Evolutionary conservation across 2,329 filamentous ascomycete species (phyloP), one percentile per base, ranked within the genome.

Genomic region (Orbilia quercus): DNA sequence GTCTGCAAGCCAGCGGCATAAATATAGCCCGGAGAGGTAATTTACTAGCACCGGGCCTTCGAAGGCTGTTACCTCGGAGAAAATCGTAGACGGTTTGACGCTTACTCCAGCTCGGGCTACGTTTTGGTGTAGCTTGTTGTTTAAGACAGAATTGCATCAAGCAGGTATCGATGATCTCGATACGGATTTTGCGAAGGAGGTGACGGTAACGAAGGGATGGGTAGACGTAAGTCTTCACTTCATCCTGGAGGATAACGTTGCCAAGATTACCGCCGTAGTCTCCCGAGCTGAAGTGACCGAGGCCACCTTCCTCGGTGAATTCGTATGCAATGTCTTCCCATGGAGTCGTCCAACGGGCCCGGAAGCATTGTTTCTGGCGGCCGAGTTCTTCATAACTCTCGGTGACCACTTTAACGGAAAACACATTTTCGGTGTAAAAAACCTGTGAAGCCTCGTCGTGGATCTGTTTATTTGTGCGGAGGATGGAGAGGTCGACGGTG

Each of bases 311-410:
- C 54, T 67, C 63, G 14, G 63, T 53, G 16, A 67, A 67, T 16
- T 58, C 45, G 20, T 67, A 67, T 5, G 53, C 63, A 16, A 67
- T 67, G 18, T 67, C 63, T 16, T 67, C 63, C 63, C 63, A 67
- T 54, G 63, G 63, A 23, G 54, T 67, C 5, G 63, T 67, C 63
- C 63, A 67, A 23, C 63, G 16, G 20, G 63, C 36, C 6, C 63
- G 47, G 20, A 67, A 67, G 45, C 63, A 67, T 34, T 67, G 63
- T n/a, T 67, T 60, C 20, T 22, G 44, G n/a, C 51, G 45, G 53
- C 45, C 50, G 4, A 51, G 58, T 7, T 44, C 12, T 25, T 67
- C 28, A 23, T 58, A 67, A 36, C 31, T 44, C 20, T 67, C 63
- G 4, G 63, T 67, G 9, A 67, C 63, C 14, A 67, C 44, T 28